Percentiles rank a stretch among this genome's conserved stretches.
Evolutionary conservation across 2,329 filamentous ascomycete species (phyloP).

Genomic region (Zymoseptoria pseudotritici): DNA sequence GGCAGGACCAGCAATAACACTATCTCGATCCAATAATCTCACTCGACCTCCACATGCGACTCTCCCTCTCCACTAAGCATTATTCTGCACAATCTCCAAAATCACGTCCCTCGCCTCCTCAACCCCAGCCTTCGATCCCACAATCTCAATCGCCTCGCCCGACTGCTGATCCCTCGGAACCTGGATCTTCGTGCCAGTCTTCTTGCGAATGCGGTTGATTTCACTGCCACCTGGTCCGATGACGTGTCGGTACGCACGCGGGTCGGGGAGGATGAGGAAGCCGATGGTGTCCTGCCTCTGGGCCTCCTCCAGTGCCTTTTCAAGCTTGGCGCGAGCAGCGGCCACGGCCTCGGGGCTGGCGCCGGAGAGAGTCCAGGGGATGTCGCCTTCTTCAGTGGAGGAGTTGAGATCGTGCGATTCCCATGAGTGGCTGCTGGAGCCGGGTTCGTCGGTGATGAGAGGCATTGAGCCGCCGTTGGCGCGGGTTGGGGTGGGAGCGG

Average conservation of each 20-base stretch:
- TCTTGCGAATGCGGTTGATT: constrained; percentile 85
- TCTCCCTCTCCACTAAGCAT: constrained; percentile 17
- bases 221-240: constrained; percentile 83
- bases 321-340: constrained; percentile 70
- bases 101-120: constrained; percentile 87
- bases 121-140: constrained; percentile 69
- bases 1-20: too few relatives aligned
- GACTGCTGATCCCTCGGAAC: constrained; percentile 68
- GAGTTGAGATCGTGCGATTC: constrained; percentile 72
- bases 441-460: constrained; percentile 78
- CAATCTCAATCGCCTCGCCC: constrained; percentile 82
- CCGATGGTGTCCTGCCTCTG: constrained; percentile 65
- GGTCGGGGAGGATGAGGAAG: constrained; percentile 84
- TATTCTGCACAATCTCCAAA: constrained; percentile 61
- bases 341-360: constrained; percentile 63
- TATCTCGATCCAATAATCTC: too few relatives aligned
- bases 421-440: constrained; percentile 68
- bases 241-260: constrained; percentile 79
- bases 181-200: constrained; percentile 88
- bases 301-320: constrained; percentile 65
- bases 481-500: constrained; percentile 39
- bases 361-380: constrained; percentile 85
- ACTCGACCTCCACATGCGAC: too few relatives aligned
- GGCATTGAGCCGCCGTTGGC: constrained; percentile 57
- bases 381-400: constrained; percentile 51